A percentile compares a stretch with the other conserved stretches of the same genome.
phyloP scores from a whole-genome alignment of 768 basidiomycete species.

The Boletus insuetus region DNA sequence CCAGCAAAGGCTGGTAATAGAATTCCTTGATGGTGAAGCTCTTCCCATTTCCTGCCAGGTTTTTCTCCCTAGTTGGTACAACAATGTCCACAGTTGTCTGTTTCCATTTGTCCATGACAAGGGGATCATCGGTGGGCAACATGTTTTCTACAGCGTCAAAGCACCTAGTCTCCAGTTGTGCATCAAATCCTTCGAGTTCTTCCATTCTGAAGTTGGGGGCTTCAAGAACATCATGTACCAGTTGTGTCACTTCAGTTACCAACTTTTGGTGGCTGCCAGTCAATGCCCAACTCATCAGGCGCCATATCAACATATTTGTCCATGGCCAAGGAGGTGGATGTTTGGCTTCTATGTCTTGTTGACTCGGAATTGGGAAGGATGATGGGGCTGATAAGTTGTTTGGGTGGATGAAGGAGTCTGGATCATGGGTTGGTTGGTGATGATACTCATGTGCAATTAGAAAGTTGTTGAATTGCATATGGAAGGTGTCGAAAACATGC shows the following conservation, averaged over 20 bases:
- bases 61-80: not conserved
- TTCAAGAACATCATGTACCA: not conserved
- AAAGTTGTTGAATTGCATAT: not conserved
- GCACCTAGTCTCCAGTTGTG: not conserved
- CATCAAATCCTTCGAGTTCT: slow-evolving; percentile 2
- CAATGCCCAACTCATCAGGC: slow-evolving; percentile 8
- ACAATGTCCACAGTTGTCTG: not conserved
- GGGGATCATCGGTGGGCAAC: not conserved
- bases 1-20: slow-evolving; percentile 17
- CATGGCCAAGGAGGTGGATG: slow-evolving; percentile 13
- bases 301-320: slow-evolving; percentile 11
- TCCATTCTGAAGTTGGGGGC: slow-evolving; percentile 2
- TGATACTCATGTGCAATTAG: not conserved
- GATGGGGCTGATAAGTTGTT: not conserved
- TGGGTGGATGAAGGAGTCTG: not conserved
- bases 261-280: slow-evolving; percentile 6
- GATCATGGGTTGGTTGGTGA: slow-evolving; percentile 2
- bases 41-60: slow-evolving; percentile 3
- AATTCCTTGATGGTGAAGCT: slow-evolving; percentile 29
- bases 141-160: not conserved
- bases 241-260: not conserved
- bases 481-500: not conserved
- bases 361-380: too few species aligned
- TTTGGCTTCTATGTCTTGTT: not conserved
- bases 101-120: not conserved